Evolutionary conservation across 139 green algal genomes (phyloP), one percentile per base, ranked within the genome.

Genomic region (Volvox africanus): DNA sequence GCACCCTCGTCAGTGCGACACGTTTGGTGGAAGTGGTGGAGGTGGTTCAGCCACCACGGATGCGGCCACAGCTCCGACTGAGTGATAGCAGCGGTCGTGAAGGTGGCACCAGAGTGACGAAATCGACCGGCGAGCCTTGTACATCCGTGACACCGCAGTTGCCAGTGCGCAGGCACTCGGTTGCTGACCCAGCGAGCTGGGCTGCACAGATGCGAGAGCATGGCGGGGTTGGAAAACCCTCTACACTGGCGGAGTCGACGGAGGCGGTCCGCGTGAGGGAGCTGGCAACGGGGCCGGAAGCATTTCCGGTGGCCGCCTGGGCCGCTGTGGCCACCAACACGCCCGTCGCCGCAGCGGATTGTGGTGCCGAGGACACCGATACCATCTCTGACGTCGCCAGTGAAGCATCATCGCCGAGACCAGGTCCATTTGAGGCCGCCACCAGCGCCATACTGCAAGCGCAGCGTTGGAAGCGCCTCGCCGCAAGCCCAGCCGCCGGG

Each of bases 21-120:
- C 36, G 77, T 37, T 71, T 89, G 35, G 71, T 89, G 17, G 84
- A 89, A 71, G 84, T 89, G 68, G 84, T 89, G 32, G 84, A 89
- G 84, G 84, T 89, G 84, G n/a, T 89, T 37, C 37, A 55, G 68
- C 69, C 84, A 16, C 84, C 69, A 20, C 36, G 84, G 28, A 65
- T 89, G 83, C 50, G 61, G 9, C 22, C 80, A 24, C 50, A 67
- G 16, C 32, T 24, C 28, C 22, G 36, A 18, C 78, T 67, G 78
- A 67, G 78, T 19, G 37, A 55, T 20, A 65, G 78, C 36, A 67
- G 36, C 37, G 78, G 78, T 36, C 1, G 37, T 44, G 18, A 44
- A 37, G 37, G 35, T 44, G 18, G 78, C 30, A 36, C 14, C 76
- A 24, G 78, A 16, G 78, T 83, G 65, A 12, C 65, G 65, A 12